Evolutionary conservation across 768 basidiomycete species (phyloP), one percentile per base, ranked within the genome.

Genomic region (Austroboletus eburneus): DNA sequence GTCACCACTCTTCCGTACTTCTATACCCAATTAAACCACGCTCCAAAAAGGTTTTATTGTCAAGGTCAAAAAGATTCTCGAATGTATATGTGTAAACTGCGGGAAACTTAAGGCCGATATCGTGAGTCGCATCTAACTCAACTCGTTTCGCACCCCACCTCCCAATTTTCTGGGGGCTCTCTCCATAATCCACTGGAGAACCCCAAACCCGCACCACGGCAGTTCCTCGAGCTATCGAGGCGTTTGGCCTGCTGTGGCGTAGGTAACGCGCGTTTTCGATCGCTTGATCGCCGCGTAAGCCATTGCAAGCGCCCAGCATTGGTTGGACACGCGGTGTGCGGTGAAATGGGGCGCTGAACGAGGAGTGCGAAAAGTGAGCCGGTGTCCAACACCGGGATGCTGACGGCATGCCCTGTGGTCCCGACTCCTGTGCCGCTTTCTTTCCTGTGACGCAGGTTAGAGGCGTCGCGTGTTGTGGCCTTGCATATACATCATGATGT

Each of bases 61-160:
- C 68, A 98, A 98, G 82, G 93, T 98, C 69, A 99, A 99, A 78
- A 98, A 99, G 78, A 96, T 99, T 64, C 71, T 97, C 74, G 96
- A 99, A 77, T 88, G 87, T 72, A 91, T 99, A 56, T 99, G 96
- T 76, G 90, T 95, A 57, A 94, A 95, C 65, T 99, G 96, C 68
- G 96, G 96, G 66, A 94, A 89, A 71, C 78, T 98, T 57, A 97
- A 96, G 77, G 91, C 89, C 54, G 91, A 97, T 72, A 85, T 84
- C 78, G 93, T 96, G 83, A 91, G 93, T 91, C 69, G 72, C 59
- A 72, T 78, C 80, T 73, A 72, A 80, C 79, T 81, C 79, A 82
- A 80, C 86, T 91, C 86, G 86, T 88, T 91, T 89, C 81, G 87
- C 73, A 73, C 78, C 78, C 78, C 85, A 85, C 87, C 83, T 82